Evolutionary conservation across 1,284 basidiomycete genomes (phyloP).

Genomic region (Agaricales sp.): DNA sequence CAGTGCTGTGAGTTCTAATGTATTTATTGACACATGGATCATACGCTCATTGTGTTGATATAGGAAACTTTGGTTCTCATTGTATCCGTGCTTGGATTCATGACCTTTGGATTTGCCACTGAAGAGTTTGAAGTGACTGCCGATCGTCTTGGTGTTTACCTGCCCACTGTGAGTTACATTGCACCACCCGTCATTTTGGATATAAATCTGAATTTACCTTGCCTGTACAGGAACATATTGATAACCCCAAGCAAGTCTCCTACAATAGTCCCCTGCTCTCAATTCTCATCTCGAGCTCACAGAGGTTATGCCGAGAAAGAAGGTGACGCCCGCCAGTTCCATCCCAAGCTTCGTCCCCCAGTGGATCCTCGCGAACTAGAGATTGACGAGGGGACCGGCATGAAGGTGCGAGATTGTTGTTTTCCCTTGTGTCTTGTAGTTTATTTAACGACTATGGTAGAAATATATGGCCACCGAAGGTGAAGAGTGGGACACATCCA

Average conservation of each 20-base stretch:
- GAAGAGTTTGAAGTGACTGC: conserved; percentile 76
- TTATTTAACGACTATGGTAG: conserved; percentile 14
- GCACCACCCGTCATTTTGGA: conserved; percentile 13
- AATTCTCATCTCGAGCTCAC: no score
- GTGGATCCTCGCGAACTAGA: conserved; percentile 66
- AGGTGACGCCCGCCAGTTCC: conserved; percentile 55
- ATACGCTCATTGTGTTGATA: no score
- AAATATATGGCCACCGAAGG: conserved; percentile 57
- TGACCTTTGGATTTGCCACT: conserved; percentile 64
- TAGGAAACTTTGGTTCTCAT: conserved; percentile 63
- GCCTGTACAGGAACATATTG: conserved; percentile 61
- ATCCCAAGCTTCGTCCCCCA: conserved; percentile 68
- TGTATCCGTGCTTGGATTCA: conserved; percentile 61
- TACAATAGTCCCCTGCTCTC: conserved; percentile 7
- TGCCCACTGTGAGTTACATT: conserved; percentile 45
- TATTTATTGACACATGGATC: no score
- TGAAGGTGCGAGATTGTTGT: conserved; percentile 47
- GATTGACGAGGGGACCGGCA: conserved; percentile 72
- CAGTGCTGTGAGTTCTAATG: conserved; percentile 24
- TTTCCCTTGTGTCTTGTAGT: not conserved
- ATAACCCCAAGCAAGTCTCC: conserved; percentile 46
- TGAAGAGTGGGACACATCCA: conserved; percentile 71
- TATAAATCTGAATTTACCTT: conserved; percentile 2
- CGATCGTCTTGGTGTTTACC: conserved; percentile 77
- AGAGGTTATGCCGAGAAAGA: conserved; percentile 68